Conservation (phyloP, 208 protist species). For the Acanthamoeba lenticulata region DNA sequence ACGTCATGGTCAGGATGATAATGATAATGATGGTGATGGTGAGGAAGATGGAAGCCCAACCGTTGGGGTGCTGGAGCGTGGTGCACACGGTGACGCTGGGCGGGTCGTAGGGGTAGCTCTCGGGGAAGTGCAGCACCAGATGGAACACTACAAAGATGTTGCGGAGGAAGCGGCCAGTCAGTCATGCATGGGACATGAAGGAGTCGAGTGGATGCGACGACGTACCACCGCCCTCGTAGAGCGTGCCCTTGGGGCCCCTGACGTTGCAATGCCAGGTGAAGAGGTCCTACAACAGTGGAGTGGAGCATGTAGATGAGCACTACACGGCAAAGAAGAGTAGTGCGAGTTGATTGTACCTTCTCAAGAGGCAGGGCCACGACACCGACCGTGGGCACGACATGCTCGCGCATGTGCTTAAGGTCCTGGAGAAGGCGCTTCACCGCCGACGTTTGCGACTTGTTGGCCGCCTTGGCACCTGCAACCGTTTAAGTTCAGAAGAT, state of each 20-base stretch:
- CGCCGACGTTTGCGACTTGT: constrained; percentile 53
- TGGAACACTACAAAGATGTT: constrained; percentile 25
- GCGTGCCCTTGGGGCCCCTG: constrained; percentile 49
- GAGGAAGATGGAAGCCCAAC: neutral
- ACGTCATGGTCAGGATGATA: too few species aligned
- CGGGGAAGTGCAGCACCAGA: constrained; percentile 38
- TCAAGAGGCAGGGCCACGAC: constrained; percentile 46
- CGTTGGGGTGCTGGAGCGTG: constrained; percentile 55
- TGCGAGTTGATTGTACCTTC: constrained; percentile 13
- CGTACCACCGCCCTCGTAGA: constrained; percentile 56
- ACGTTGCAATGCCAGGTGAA: constrained; percentile 66
- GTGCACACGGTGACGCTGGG: constrained; percentile 60
- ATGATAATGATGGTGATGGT: neutral
- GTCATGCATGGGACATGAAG: too few species aligned
- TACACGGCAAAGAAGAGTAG: neutral
- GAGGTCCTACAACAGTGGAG: too few species aligned
- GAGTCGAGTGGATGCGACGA: neutral
- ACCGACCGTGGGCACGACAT: constrained; percentile 48
- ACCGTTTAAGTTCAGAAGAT: neutral
- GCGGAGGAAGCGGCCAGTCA: too few species aligned
- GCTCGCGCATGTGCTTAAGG: constrained; percentile 54
- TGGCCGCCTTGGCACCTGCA: constrained; percentile 42
- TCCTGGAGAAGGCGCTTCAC: constrained; percentile 64
- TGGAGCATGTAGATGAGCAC: too few species aligned
- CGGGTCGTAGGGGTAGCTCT: constrained; percentile 58